Percentiles rank a stretch among this genome's conserved stretches.
phyloP scores from a whole-genome alignment of 371 early-diverging fungal species.

The Actinomortierella wolfii region DNA sequence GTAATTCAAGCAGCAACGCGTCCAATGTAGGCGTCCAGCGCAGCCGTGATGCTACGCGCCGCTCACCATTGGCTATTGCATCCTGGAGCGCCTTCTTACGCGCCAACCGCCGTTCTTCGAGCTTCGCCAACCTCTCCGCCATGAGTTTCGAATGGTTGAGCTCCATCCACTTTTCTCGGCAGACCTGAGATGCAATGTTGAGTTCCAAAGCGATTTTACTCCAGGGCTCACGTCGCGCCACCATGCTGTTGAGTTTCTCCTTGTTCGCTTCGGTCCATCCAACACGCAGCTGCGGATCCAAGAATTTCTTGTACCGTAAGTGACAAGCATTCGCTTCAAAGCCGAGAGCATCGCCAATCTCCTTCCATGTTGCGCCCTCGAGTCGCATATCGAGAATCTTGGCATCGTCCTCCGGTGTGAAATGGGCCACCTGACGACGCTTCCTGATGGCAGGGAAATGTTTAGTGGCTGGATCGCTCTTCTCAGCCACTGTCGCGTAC shows the following conservation, averaged over 20 bases:
- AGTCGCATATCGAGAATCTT: constrained; percentile 29
- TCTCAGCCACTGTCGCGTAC: no score
- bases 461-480: no score
- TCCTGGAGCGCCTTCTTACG: no score
- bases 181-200: constrained; percentile 7
- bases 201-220: constrained; percentile 16
- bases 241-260: constrained; percentile 20
- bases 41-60: no score
- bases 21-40: constrained; percentile 20
- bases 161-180: constrained; percentile 30
- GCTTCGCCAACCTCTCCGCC: no score
- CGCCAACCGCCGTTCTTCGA: no score
- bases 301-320: constrained; percentile 17
- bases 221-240: constrained; percentile 21
- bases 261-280: constrained; percentile 16
- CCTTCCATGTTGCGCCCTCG: constrained; percentile 33
- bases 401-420: constrained; percentile 23
- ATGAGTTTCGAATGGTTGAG: constrained; percentile 5
- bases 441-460: no score
- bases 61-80: no score
- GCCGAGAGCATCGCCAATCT: constrained; percentile 21
- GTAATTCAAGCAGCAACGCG: constrained; percentile 15
- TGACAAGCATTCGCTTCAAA: constrained; percentile 9
- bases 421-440: neutral
- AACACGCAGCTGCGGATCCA: constrained; percentile 20